Percentiles rank a stretch among this genome's conserved stretches.
phyloP scores from a whole-genome alignment of 805 yeast species.

The Kodamaea neixiangensis region DNA sequence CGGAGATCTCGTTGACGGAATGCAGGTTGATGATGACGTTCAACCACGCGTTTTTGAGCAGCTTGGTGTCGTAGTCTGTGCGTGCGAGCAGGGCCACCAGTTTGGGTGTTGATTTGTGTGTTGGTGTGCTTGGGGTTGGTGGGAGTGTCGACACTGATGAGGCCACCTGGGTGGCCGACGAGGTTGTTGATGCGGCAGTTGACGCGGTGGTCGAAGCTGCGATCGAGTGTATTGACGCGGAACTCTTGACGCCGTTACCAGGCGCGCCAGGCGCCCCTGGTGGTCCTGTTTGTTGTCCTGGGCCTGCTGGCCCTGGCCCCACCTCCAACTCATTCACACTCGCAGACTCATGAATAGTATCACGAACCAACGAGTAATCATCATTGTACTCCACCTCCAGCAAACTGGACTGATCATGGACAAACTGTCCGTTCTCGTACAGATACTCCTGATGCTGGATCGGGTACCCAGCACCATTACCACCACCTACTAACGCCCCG shows the following conservation, averaged over 20 bases:
- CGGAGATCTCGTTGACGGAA: conserved; percentile 33
- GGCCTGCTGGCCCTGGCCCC: too few relatives aligned
- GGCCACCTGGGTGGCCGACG: conserved; percentile 1
- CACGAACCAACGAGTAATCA: conserved; percentile 11
- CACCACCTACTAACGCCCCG: too few relatives aligned
- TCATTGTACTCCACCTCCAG: conserved; percentile 13
- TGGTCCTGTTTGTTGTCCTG: neutral
- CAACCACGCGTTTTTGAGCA: conserved; percentile 38
- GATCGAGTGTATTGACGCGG: conserved; percentile 1
- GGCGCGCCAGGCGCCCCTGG: conserved; percentile 3
- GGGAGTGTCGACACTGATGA: conserved; percentile 1
- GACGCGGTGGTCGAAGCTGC: neutral
- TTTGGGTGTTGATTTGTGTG: conserved; percentile 9
- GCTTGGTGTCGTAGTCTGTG: conserved; percentile 34
- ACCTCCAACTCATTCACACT: neutral
- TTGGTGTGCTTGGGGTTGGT: conserved; percentile 2
- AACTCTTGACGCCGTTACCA: conserved; percentile 2
- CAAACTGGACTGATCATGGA: neutral
- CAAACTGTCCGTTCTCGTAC: neutral
- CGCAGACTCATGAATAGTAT: conserved; percentile 9
- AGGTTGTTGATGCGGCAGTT: neutral
- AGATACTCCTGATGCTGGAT: conserved; percentile 5
- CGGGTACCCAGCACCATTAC: conserved; percentile 3
- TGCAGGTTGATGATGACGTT: conserved; percentile 38
- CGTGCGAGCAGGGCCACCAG: conserved; percentile 23